Conservation (phyloP, 2,329 filamentous ascomycete genomes). For the Colletotrichum sp. region DNA sequence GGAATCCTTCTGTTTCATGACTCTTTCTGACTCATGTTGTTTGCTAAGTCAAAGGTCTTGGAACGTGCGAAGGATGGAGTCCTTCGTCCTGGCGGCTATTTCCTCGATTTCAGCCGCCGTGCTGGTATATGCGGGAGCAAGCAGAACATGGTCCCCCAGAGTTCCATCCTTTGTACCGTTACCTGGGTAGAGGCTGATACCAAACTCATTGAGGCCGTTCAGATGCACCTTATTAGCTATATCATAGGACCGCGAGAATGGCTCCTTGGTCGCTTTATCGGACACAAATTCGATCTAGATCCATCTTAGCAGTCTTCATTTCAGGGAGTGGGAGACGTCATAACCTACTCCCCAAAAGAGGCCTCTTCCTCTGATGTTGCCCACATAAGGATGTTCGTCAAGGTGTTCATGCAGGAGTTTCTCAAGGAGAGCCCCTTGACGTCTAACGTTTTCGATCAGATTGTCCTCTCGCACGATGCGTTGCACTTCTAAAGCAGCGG, state of each 20-base stretch:
- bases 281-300: conserved; percentile 30
- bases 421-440: conserved; percentile 47
- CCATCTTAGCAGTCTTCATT: background rate
- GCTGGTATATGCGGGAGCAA: conserved; percentile 22
- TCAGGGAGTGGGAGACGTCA: too few species aligned
- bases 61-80: conserved; percentile 16
- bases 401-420: conserved; percentile 24
- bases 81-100: conserved; percentile 22
- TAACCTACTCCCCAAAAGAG: conserved; percentile 32
- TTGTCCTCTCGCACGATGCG: conserved; percentile 60
- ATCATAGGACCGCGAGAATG: conserved; percentile 32
- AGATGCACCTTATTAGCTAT: conserved; percentile 26
- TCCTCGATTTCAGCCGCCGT: conserved; percentile 14
- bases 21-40: background rate
- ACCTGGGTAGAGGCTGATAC: conserved; percentile 51
- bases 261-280: conserved; percentile 29
- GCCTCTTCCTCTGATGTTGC: conserved; percentile 32
- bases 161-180: conserved; percentile 27
- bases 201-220: conserved; percentile 46
- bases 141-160: conserved; percentile 26
- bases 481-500: conserved; percentile 68
- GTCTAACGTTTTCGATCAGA: conserved; percentile 62
- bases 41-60: background rate
- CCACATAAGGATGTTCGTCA: conserved; percentile 29
- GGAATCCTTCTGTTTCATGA: background rate